Base-by-base conservation (phyloP, 2,329 filamentous ascomycete genomes). In the Lasiodiplodia gonubiensis region DNA sequence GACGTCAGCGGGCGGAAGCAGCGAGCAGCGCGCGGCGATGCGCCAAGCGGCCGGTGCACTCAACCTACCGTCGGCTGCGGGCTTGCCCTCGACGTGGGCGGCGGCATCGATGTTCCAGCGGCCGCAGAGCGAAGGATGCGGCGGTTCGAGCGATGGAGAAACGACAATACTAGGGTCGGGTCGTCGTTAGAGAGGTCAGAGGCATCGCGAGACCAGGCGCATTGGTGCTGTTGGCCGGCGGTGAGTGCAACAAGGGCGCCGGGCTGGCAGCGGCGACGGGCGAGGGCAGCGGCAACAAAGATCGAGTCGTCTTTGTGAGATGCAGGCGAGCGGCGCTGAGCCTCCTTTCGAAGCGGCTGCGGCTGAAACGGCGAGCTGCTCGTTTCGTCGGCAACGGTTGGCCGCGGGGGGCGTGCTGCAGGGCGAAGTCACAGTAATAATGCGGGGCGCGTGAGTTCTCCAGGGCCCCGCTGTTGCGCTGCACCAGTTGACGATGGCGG, bases 61-160 rank as follows among this genome's bases (percentile, higher is more conserved):
- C 18, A 52, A 65, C 53, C 65, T 72, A 73, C 71, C 42, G 70
- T 67, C 51, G 71, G 67, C 54, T 70, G 69, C 61, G 70, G 72
- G 54, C 69, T 70, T 35, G 67, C 70, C 48, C 75, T 72, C 66
- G 72, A 75, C 73, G 76, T 77, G 69, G 76, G 73, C 67, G 76
- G 77, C 71, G 77, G 77, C 76, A 78, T 78, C 60, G 71, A 68
- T 51, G 52, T 66, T 51, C 39, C 51, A 52, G 64, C 23, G 10
- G 25, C 39, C 33, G 39, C 39, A 51, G 21, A 35, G 64, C 52
- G 37, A 23, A 27, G 42, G 16, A 7, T 14, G 46, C 27, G 54
- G 65, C 54, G 21, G 42, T 52, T 57, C 46, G 57, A 63, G 57
- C 48, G 57, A 49, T 25, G 66, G 55, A 48, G 66, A 67, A 48